Conservation (phyloP, 2,329 filamentous ascomycete species). For the Claviceps maximensis region DNA sequence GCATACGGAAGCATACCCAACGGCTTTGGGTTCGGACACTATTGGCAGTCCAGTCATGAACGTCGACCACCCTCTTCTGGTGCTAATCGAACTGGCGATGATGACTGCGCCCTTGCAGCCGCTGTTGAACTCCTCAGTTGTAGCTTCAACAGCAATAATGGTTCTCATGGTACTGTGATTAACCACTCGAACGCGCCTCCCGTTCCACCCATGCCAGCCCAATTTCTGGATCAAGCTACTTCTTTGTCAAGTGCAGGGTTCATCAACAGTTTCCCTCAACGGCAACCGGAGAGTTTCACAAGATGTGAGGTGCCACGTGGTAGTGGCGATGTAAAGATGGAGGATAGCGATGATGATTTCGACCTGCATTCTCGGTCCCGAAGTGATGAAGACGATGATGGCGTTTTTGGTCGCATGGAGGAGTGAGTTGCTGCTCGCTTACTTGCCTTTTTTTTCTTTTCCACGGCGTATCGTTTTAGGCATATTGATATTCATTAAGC, state of each 20-base stretch:
- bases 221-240: slow-evolving; percentile 53
- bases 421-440: slow-evolving; percentile 39
- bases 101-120: slow-evolving; percentile 77
- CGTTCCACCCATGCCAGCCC: slow-evolving; percentile 73
- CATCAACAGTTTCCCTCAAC: slow-evolving; percentile 47
- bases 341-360: slow-evolving; percentile 55
- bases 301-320: slow-evolving; percentile 38
- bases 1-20: slow-evolving; percentile 34
- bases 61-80: slow-evolving; percentile 69
- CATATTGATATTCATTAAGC: slow-evolving; percentile 4
- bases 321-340: slow-evolving; percentile 52
- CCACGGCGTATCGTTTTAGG: neutral
- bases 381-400: slow-evolving; percentile 84
- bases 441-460: neutral
- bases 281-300: slow-evolving; percentile 53
- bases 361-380: slow-evolving; percentile 47
- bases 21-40: slow-evolving; percentile 38
- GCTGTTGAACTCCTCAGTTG: slow-evolving; percentile 83
- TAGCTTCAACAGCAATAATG: slow-evolving; percentile 68
- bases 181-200: slow-evolving; percentile 66
- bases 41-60: slow-evolving; percentile 64
- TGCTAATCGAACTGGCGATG: slow-evolving; percentile 59
- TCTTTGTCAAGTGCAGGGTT: slow-evolving; percentile 48
- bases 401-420: slow-evolving; percentile 94
- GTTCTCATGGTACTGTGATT: slow-evolving; percentile 48